Evolutionary conservation across 768 basidiomycete species (phyloP).

Genomic region (Amanita jacksonii): DNA sequence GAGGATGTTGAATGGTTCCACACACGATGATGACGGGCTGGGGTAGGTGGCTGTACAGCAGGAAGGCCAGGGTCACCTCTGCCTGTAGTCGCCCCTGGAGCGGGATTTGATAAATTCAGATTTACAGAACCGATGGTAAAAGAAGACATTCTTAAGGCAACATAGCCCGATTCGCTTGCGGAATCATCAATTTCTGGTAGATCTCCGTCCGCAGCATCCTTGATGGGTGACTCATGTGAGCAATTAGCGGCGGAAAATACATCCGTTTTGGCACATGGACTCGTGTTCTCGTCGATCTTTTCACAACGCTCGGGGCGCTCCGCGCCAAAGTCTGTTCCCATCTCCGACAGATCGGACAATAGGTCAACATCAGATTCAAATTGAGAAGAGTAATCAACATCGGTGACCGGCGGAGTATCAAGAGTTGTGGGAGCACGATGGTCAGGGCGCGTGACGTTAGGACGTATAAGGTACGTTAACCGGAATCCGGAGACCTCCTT

Average conservation of each 20-base stretch:
- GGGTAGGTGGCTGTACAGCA: not conserved
- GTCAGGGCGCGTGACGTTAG: conserved; percentile 59
- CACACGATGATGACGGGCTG: conserved; percentile 21
- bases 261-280: too few species aligned
- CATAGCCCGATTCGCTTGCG: conserved; percentile 19
- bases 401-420: conserved; percentile 69
- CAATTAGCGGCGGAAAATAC: too few species aligned
- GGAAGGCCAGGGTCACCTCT: too few species aligned
- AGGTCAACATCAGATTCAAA: conserved; percentile 40
- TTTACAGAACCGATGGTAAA: conserved; percentile 11
- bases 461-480: conserved; percentile 72
- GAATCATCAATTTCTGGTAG: too few species aligned
- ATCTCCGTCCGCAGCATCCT: not conserved
- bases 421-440: conserved; percentile 31
- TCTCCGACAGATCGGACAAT: conserved; percentile 28
- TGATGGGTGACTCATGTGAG: not conserved
- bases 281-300: too few species aligned
- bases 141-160: conserved; percentile 24
- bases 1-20: conserved; percentile 37
- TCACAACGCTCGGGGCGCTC: conserved; percentile 15
- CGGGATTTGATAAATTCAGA: too few species aligned
- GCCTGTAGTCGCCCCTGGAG: too few species aligned
- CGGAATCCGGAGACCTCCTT: conserved; percentile 51
- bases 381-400: conserved; percentile 47
- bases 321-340: conserved; percentile 37